phyloP scores from a whole-genome alignment of 2,329 filamentous ascomycete genomes.

The Stachybotrys chlorohalonatus region DNA sequence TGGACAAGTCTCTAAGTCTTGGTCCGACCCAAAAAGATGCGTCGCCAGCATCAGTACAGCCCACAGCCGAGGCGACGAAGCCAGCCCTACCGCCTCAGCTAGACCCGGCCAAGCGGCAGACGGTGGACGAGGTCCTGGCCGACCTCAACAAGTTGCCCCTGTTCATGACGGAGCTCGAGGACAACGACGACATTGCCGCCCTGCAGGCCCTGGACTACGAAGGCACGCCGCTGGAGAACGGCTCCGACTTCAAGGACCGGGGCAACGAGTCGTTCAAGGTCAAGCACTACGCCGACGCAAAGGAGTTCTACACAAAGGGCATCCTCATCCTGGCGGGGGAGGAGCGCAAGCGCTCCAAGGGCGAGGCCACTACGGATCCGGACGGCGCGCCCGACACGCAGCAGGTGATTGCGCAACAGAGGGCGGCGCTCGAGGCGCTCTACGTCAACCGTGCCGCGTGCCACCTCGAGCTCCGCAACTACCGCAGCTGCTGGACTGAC shows the following conservation, averaged over 20 bases:
- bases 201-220: constrained; percentile 88
- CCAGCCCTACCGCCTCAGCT: constrained; percentile 39
- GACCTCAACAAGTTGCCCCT: constrained; percentile 61
- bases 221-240: constrained; percentile 77
- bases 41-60: not conserved
- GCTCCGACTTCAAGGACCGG: constrained; percentile 76
- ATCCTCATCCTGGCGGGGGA: constrained; percentile 60
- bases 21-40: constrained; percentile 3
- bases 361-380: constrained; percentile 21
- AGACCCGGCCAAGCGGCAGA: constrained; percentile 31
- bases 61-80: constrained; percentile 13
- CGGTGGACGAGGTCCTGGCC: constrained; percentile 45
- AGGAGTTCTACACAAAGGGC: constrained; percentile 88
- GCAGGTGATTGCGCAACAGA: constrained; percentile 52
- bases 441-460: constrained; percentile 85
- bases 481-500: constrained; percentile 77
- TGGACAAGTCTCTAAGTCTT: constrained; percentile 24
- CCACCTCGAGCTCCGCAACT: constrained; percentile 82
- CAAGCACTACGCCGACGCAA: constrained; percentile 70
- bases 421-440: constrained; percentile 61
- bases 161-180: constrained; percentile 91
- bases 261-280: constrained; percentile 81
- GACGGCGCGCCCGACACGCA: constrained; percentile 28
- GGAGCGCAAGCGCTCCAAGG: constrained; percentile 43
- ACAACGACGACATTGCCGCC: constrained; percentile 78